Base-by-base conservation (phyloP, 2,329 filamentous ascomycete species). In the Apiospora pterosperma region DNA sequence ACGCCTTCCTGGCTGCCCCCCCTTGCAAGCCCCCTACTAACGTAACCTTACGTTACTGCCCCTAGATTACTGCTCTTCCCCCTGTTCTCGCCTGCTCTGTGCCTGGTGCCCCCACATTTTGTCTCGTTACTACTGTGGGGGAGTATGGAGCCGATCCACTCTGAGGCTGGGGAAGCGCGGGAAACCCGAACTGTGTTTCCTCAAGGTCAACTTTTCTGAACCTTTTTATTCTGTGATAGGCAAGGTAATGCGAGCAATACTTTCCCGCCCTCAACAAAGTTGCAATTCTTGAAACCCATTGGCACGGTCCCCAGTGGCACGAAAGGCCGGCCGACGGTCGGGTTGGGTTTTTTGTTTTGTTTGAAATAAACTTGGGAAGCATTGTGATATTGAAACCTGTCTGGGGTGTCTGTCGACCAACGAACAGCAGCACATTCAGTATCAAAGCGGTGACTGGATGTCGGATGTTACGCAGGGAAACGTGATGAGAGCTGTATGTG, bases 381-480 rank as follows among this genome's bases (percentile, higher is more conserved):
- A 55, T 55, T 55, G 48, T 55, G 28, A 55, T 55, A 55, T 55
- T 55, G 48, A 55, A 55, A 55, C 48, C 48, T 34, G 48, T 34
- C 48, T 55, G 4, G 48, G 48, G 48, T 34, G 16, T 34, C 28
- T 55, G 48, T 31, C 16, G 28, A 34, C 48, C 48, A 55, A 55
- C 48, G 28, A 55, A 34, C 28, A 55, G 21, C 48, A 55, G 7
- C 48, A 55, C 48, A 55, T 34, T 11, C 28, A n/a, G 28, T 55
- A 34, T 31, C 48, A 31, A 55, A 55, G 48, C 28, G 28, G 48
- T 55, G 48, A 55, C 48, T 55, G 48, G 48, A 31, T n/a, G 48
- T 11, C 21, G 48, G 48, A 19, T 34, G 19, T 19, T 55, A 34
- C 21, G 48, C 48, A 34, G 25, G 34, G 48, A 55, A 55, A 55